Percentiles rank a stretch among this genome's conserved stretches.
Evolutionary conservation across 2,329 filamentous ascomycete species (phyloP).

Genomic region (Talaromyces amestolkiae): DNA sequence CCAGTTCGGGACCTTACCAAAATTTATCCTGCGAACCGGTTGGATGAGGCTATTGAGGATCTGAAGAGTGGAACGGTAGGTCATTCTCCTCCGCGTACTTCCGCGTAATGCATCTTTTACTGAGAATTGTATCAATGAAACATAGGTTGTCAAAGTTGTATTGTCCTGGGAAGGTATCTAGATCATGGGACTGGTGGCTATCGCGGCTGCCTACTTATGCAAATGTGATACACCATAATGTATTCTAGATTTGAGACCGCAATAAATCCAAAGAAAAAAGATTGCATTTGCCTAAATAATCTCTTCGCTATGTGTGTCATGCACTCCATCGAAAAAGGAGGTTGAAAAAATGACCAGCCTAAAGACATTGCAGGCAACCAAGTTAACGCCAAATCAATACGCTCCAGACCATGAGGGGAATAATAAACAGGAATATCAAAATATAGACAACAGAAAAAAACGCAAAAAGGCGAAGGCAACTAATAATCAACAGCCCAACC

Average conservation of each 20-base stretch:
- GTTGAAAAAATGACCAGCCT: background rate
- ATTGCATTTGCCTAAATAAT: background rate
- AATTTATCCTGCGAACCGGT: constrained; percentile 3
- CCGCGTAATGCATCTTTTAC: no score
- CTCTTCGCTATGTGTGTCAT: background rate
- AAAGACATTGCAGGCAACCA: background rate
- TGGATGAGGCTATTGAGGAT: constrained; percentile 12
- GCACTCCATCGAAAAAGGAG: background rate
- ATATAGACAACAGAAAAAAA: background rate
- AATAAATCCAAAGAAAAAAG: background rate
- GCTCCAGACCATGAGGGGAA: background rate
- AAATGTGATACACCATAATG: background rate
- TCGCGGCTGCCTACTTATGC: background rate
- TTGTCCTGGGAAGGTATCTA: constrained; percentile 2
- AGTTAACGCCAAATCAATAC: constrained; percentile 9
- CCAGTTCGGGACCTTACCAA: constrained; percentile 3
- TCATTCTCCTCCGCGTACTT: constrained; percentile 13
- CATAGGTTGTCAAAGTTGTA: constrained; percentile 1
- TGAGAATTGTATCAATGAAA: background rate
- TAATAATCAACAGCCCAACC: constrained; percentile 93
- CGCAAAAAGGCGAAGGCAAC: constrained; percentile 1
- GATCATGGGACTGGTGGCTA: background rate
- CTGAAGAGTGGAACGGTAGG: constrained; percentile 18
- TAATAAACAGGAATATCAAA: constrained; percentile 7
- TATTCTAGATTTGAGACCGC: no score